Conservation (phyloP, 2,329 filamentous ascomycete species). For the Rugonectria rugulosa region DNA sequence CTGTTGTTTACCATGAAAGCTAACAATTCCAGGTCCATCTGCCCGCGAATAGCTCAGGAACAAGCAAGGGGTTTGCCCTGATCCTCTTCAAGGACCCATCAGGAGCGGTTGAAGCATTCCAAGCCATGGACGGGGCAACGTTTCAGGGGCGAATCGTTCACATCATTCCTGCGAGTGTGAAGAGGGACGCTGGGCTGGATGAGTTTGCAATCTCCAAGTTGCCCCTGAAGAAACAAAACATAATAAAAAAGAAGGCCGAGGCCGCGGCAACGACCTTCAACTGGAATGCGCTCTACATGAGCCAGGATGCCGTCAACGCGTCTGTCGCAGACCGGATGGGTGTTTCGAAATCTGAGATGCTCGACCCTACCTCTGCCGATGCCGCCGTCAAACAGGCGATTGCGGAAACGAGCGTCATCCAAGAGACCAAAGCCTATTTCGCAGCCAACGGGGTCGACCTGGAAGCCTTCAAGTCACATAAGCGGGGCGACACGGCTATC, state of each 20-base stretch:
- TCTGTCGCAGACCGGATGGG: constrained; percentile 88
- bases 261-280: constrained; percentile 84
- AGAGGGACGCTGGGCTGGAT: constrained; percentile 82
- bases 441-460: constrained; percentile 87
- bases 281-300: constrained; percentile 99
- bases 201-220: constrained; percentile 91
- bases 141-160: constrained; percentile 95
- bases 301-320: constrained; percentile 90
- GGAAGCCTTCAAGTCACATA: constrained; percentile 85
- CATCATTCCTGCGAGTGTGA: constrained; percentile 83
- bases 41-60: constrained; percentile 74
- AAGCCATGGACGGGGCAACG: constrained; percentile 79
- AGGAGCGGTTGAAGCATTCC: constrained; percentile 80
- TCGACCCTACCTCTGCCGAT: constrained; percentile 95
- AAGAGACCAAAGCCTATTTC: constrained; percentile 95
- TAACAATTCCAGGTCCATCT: constrained; percentile 77
- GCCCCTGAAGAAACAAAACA: constrained; percentile 91
- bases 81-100: constrained; percentile 78
- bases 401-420: constrained; percentile 94
- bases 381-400: constrained; percentile 96
- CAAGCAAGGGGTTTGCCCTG: constrained; percentile 90
- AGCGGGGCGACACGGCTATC: constrained; percentile 86
- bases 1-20: constrained; percentile 29
- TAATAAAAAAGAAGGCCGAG: constrained; percentile 85
- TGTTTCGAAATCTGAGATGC: constrained; percentile 86